A percentile compares a stretch with the other conserved stretches of the same genome.
These are phyloP conservation scores for Talaromyces sp. DNA, from an alignment of 2,329 filamentous ascomycete genomes.

Conservation along the genomic window DNA sequence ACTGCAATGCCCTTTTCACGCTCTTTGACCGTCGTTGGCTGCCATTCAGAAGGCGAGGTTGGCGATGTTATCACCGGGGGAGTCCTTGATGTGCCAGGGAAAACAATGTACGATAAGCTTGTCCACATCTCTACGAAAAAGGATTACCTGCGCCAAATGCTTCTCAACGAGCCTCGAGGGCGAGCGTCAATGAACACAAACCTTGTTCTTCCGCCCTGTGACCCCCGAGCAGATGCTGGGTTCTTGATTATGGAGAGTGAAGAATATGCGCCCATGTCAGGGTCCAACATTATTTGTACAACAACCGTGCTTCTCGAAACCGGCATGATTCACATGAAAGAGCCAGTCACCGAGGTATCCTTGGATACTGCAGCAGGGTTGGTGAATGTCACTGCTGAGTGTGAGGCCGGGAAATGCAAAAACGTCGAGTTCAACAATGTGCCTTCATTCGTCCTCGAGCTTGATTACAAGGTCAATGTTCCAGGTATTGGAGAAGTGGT, in stretches of 20 bases:
- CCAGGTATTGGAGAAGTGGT: slow-evolving; percentile 44
- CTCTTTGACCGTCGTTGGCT: slow-evolving; percentile 27
- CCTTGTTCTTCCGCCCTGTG: slow-evolving; percentile 47
- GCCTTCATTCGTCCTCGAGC: slow-evolving; percentile 45
- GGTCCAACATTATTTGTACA: slow-evolving; percentile 50
- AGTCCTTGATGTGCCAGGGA: slow-evolving; percentile 46
- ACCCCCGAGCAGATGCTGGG: slow-evolving; percentile 49
- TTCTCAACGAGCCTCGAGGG: slow-evolving; percentile 53
- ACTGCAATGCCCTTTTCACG: slow-evolving; percentile 23
- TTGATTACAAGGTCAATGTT: slow-evolving; percentile 46
- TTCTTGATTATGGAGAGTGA: slow-evolving; percentile 53
- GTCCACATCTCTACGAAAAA: slow-evolving; percentile 45
- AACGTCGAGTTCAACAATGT: slow-evolving; percentile 52
- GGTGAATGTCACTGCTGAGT: slow-evolving; percentile 46
- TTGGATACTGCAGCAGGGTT: slow-evolving; percentile 52
- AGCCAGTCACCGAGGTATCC: slow-evolving; percentile 45
- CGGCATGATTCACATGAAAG: slow-evolving; percentile 51
- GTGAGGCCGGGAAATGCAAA: slow-evolving; percentile 48
- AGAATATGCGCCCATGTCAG: slow-evolving; percentile 52
- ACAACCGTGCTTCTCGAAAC: slow-evolving; percentile 52
- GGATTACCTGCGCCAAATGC: slow-evolving; percentile 46
- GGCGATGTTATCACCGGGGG: slow-evolving; percentile 55
- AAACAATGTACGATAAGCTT: slow-evolving; percentile 55
- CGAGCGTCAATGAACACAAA: slow-evolving; percentile 46
- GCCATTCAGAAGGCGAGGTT: slow-evolving; percentile 41